A percentile compares a stretch with the other conserved stretches of the same genome.
Conservation (phyloP, 1,284 basidiomycete genomes). For the Uromyces viciae-fabae region DNA sequence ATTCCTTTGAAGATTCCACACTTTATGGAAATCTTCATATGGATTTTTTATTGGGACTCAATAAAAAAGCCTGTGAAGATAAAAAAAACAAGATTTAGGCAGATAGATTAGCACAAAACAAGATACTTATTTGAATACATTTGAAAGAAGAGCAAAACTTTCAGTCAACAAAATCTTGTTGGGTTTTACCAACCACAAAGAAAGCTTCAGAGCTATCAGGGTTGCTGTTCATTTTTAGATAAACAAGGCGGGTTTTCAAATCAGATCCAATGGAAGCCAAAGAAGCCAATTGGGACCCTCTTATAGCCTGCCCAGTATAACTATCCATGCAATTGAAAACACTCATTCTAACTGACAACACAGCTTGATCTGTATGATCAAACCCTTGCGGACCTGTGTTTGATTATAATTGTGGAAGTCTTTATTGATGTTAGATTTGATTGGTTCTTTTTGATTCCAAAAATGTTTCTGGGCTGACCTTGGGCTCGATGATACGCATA, state of each 20-base stretch:
- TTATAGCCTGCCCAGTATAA: conserved; percentile 78
- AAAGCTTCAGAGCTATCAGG: conserved; percentile 83
- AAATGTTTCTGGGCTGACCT: conserved; percentile 55
- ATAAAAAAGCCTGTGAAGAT: conserved; percentile 58
- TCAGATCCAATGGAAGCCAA: conserved; percentile 77
- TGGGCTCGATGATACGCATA: conserved; percentile 77
- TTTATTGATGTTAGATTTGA: too few species aligned
- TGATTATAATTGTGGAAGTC: neutral
- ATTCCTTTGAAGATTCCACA: too few species aligned
- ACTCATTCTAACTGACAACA: conserved; percentile 74
- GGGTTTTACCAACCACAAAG: conserved; percentile 65
- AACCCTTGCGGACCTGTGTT: conserved; percentile 60
- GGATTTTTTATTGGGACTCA: conserved; percentile 74
- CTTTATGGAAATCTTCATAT: too few species aligned
- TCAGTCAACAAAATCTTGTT: conserved; percentile 53
- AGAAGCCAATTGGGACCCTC: conserved; percentile 89
- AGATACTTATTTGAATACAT: neutral
- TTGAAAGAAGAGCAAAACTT: conserved; percentile 38
- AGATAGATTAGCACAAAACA: neutral
- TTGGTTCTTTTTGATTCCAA: too few species aligned
- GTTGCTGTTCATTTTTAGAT: conserved; percentile 59
- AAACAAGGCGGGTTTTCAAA: conserved; percentile 72
- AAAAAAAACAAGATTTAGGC: neutral
- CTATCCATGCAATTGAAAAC: conserved; percentile 90
- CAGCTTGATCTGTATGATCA: conserved; percentile 76